Evolutionary conservation across 768 basidiomycete species (phyloP), one percentile per base, ranked within the genome.

Genomic region (Rhodotorula paludigena): DNA sequence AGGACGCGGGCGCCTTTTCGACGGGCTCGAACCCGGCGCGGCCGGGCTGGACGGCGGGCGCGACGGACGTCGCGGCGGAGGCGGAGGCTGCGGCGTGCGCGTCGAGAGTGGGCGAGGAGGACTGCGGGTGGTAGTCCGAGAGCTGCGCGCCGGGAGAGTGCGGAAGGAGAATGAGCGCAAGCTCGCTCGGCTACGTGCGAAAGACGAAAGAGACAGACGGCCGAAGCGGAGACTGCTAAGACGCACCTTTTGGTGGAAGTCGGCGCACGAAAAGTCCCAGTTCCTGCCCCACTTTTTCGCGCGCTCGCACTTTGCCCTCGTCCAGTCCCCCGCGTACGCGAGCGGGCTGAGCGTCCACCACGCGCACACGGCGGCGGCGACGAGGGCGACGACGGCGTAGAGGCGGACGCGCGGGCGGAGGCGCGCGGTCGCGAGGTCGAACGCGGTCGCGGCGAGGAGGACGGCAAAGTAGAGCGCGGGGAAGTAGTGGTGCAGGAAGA

Each of bases 401-500:
- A 92, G 85, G 75, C 94, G 90, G 38, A 94, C 77, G 36, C 93
- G 82, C 0, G 92, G 90, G 39, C 87, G 83, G 14, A 98, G 79
- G 1, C 83, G 83, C 36, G 89, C 87, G 1, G 93, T 96, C 44
- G 86, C 78, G 54, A 92, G 83, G 78, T 99, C 96, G 74, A 98
- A 97, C 4, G 88, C 82, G 6, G 81, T 82, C 60, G 87, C 87
- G 35, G 83, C 82, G 32, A 91, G 81, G 20, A 99, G 84, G 72
- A 81, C 73, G n/a, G 88, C 86, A 73, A 89, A 93, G 76, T 92
- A 94, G n/a, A 99, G 82, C 0, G 93, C 92, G 0, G 94, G 96
- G 80, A 98, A 88, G 78, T 98, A 98, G 80, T 98, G 96, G 77
- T 98, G 94, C 32, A 99, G 80, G 84, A 99, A 99, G 53, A 98